phyloP scores from a whole-genome alignment of 192 early-diverging fungal genomes.

The Chytriomyces hyalinus region DNA sequence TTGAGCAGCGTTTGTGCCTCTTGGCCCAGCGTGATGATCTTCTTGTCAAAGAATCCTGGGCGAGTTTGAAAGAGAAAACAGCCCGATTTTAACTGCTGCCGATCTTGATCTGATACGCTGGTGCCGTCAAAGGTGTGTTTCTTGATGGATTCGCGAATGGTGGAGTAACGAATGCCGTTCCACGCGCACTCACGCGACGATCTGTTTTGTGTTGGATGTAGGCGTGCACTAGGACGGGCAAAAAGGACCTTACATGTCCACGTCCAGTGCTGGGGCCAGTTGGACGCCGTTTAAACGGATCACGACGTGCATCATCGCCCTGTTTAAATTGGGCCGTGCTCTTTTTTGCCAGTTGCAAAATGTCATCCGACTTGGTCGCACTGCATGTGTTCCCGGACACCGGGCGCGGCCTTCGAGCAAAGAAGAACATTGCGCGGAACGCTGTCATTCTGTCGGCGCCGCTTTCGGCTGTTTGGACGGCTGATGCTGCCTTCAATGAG shows the following conservation, averaged over 20 bases:
- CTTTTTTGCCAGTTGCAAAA: background rate
- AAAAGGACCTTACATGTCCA: background rate
- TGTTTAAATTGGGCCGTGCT: background rate
- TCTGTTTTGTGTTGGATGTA: background rate
- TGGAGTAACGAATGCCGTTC: background rate
- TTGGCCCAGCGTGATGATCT: background rate
- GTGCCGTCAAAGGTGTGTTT: background rate
- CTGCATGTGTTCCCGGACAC: conserved; percentile 36
- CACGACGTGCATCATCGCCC: background rate
- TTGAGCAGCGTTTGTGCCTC: background rate
- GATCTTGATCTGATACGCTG: background rate
- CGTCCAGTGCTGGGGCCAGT: background rate
- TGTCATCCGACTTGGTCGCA: background rate
- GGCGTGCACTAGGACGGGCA: background rate
- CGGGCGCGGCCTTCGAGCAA: conserved; percentile 37
- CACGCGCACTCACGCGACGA: conserved; percentile 4
- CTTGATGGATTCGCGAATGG: background rate
- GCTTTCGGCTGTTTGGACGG: conserved; percentile 32
- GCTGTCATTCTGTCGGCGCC: conserved; percentile 27
- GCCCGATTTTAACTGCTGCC: background rate
- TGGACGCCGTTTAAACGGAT: background rate
- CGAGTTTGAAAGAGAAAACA: conserved; percentile 3
- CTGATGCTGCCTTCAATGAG: conserved; percentile 32
- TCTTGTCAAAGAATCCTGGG: background rate
- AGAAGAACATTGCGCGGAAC: background rate